phyloP scores from a whole-genome alignment of 2,329 filamentous ascomycete species.

The Sclerotinia spermophila region DNA sequence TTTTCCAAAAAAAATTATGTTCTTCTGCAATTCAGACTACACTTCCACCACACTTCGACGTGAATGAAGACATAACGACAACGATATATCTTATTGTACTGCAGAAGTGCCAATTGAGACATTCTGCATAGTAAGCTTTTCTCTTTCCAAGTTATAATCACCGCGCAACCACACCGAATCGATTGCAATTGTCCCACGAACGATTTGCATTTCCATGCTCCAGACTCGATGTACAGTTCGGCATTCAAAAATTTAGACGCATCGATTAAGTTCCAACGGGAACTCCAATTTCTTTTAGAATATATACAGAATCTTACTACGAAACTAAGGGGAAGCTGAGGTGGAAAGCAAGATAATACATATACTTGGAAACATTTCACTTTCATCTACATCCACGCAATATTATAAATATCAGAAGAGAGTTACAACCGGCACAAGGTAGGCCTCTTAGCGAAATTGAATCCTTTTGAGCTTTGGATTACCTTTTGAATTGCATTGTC shows the following conservation, averaged over 20 bases:
- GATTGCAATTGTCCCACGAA: neutral
- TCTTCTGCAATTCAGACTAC: neutral
- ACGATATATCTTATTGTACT: neutral
- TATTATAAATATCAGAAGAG: neutral
- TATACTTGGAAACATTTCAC: constrained; percentile 3
- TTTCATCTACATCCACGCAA: neutral
- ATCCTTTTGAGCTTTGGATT: neutral
- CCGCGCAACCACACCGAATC: neutral
- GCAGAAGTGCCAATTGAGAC: neutral
- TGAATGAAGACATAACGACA: neutral
- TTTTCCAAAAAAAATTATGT: neutral
- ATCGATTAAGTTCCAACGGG: constrained; percentile 29
- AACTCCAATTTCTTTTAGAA: constrained; percentile 29
- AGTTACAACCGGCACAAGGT: neutral
- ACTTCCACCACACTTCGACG: neutral
- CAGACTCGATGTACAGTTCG: constrained; percentile 26
- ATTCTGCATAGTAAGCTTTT: too few relatives aligned
- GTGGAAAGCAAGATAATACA: constrained; percentile 11
- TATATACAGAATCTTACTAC: constrained; percentile 27
- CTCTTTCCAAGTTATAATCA: neutral
- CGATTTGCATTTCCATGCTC: neutral
- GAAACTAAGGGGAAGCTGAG: constrained; percentile 16
- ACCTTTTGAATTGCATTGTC: neutral
- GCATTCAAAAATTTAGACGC: constrained; percentile 22
- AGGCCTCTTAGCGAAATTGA: neutral